phyloP scores from a whole-genome alignment of 306 rosid genomes.

The Senna siamea region DNA sequence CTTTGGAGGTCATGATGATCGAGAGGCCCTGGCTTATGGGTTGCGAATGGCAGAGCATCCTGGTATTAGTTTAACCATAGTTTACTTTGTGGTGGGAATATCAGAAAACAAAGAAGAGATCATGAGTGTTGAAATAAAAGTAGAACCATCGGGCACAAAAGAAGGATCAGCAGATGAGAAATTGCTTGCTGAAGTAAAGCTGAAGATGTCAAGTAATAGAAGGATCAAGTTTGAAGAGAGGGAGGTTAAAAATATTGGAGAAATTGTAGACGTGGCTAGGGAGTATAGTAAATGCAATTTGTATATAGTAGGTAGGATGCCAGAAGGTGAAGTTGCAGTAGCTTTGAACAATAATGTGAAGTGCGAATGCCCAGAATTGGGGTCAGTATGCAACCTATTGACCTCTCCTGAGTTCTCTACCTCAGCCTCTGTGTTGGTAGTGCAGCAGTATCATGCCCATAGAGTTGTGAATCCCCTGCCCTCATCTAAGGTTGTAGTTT shows the following conservation, averaged over 20 bases:
- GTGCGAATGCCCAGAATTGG: constrained; percentile 59
- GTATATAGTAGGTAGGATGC: constrained; percentile 59
- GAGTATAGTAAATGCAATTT: constrained; percentile 49
- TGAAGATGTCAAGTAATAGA: constrained; percentile 19
- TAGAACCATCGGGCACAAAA: background rate
- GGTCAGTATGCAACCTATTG: constrained; percentile 58
- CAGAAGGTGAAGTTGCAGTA: constrained; percentile 49
- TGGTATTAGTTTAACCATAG: constrained; percentile 51
- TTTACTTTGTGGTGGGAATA: constrained; percentile 37
- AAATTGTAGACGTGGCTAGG: constrained; percentile 32
- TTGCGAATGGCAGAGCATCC: constrained; percentile 73
- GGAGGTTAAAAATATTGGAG: constrained; percentile 38
- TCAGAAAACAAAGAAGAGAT: constrained; percentile 37
- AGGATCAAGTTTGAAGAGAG: constrained; percentile 52
- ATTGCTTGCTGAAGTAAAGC: constrained; percentile 41
- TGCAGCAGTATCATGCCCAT: constrained; percentile 51
- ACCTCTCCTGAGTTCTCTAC: constrained; percentile 47
- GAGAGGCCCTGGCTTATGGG: constrained; percentile 72
- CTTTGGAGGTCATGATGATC: constrained; percentile 69
- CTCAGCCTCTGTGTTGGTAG: constrained; percentile 61
- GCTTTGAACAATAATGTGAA: constrained; percentile 37
- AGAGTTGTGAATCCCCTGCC: background rate
- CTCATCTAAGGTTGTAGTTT: constrained; percentile 15
- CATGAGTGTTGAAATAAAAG: constrained; percentile 35
- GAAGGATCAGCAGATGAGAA: constrained; percentile 29